phyloP scores from a whole-genome alignment of 176 grass and related monocot genomes.

The Paspalum vaginatum region DNA sequence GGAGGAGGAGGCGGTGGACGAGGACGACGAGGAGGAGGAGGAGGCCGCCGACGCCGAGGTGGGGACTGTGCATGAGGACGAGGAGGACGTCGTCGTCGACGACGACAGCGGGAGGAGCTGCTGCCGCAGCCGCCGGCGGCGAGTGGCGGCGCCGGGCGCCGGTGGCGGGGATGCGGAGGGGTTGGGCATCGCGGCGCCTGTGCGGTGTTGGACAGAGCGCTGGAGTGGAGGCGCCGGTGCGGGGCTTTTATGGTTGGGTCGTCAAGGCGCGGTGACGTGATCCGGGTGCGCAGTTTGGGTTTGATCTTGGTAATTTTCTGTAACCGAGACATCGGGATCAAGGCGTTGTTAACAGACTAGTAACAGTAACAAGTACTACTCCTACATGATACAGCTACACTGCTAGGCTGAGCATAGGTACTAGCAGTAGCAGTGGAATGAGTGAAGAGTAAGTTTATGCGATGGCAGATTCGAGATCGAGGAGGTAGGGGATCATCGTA shows the following conservation, averaged over 20 bases:
- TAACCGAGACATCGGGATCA: conserved; percentile 30
- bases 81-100: not conserved
- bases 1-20: conserved; percentile 1
- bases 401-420: conserved; percentile 8
- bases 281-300: not conserved
- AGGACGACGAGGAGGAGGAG: not conserved
- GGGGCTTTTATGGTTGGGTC: conserved; percentile 46
- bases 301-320: conserved; percentile 32
- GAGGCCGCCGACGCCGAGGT: conserved; percentile 1
- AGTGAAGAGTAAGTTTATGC: not conserved
- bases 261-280: conserved; percentile 33
- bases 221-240: not conserved
- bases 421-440: not conserved
- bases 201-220: not conserved
- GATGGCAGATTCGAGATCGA: not conserved
- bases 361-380: too few species aligned
- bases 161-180: not conserved
- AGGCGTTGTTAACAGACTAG: conserved; percentile 7
- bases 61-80: not conserved
- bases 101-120: conserved; percentile 17
- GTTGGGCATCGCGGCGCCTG: conserved; percentile 31
- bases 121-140: not conserved
- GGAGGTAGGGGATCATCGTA: not conserved
- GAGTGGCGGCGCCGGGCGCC: not conserved
- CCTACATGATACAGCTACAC: not conserved